Evolutionary conservation across 306 rosid genomes (phyloP), one percentile per base, ranked within the genome.

Genomic region (Fagus sylvatica): DNA sequence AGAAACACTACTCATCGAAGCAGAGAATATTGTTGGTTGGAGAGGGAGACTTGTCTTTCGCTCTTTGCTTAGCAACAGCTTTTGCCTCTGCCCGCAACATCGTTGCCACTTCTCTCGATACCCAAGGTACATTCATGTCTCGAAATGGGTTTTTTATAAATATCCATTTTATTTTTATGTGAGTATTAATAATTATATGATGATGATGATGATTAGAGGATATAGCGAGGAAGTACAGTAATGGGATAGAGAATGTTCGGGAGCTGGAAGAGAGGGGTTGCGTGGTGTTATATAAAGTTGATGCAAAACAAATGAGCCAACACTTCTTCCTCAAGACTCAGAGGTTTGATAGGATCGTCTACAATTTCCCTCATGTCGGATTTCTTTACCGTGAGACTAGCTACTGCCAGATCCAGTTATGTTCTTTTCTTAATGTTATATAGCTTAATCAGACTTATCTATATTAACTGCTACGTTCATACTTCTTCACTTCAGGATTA

Each of bases 361-460:
- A 89, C 79, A 93, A 93, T 73, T 93, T 89, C 80, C 98, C 94
- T 76, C 97, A 93, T 74, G 97, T 88, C 77, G 98, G 97, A 2
- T 93, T 93, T 71, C 85, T 73, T 69, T 93, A n/a, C 82, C 90
- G 82, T 42, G 93, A 93, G 84, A 74, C 70, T 12, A 93, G 90
- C 81, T 48, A 73, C 86, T 88, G 87, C 88, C 98, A 93, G 79
- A 91, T 89, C 80, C 88, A 89, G 98, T 91, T 54, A 77, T 72
- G 36, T 74, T 73, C 28, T 22, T 22, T 22, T 22, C 28, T 22
- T 22, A 22, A 22, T 22, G 28, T 22, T 22, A 22, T 22, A 22
- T 22, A 22, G 28, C 28, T 22, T 22, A 22, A 22, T 22, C 28
- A 22, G 28, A 22, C 28, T 22, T 22, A 22, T 22, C 28, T 22